These are phyloP conservation scores for Penicillium turbatum DNA, from an alignment of 495 filamentous ascomycete species.

Conservation along the genomic window DNA sequence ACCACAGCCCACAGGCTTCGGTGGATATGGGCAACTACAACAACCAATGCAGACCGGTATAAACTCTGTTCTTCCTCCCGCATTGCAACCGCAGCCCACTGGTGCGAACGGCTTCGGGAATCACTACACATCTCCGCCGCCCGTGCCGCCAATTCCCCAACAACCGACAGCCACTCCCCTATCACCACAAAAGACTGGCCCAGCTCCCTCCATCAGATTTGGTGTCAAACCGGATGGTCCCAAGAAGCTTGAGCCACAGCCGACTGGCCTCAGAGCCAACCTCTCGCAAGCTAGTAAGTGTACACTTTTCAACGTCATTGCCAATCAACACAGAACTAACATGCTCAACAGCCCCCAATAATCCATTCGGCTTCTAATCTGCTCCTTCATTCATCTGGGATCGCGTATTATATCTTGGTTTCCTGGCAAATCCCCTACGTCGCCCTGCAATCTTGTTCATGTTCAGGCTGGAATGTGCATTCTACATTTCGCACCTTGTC, in stretches of 20 bases:
- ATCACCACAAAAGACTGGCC: conserved; percentile 85
- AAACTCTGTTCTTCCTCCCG: conserved; percentile 42
- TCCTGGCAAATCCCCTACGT: conserved; percentile 22
- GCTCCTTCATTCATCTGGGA: conserved; percentile 7
- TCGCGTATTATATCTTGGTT: conserved; percentile 22
- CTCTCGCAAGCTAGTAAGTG: conserved; percentile 88
- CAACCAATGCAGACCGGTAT: conserved; percentile 48
- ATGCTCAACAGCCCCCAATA: conserved; percentile 65
- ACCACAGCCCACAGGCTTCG: conserved; percentile 65
- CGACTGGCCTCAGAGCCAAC: conserved; percentile 87
- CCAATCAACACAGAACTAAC: conserved; percentile 16
- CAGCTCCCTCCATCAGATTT: conserved; percentile 85
- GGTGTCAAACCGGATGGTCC: conserved; percentile 62
- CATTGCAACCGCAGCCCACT: conserved; percentile 49
- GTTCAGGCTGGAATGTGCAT: not conserved
- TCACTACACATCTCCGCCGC: conserved; percentile 37
- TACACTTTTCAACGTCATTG: conserved; percentile 22
- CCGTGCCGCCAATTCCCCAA: conserved; percentile 45
- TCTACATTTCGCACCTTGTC: conserved; percentile 17
- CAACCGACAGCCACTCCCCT: conserved; percentile 56
- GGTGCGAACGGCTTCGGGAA: conserved; percentile 55
- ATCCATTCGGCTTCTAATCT: conserved; percentile 83
- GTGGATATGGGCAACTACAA: conserved; percentile 43
- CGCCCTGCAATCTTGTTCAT: conserved; percentile 7
- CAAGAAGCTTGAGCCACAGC: conserved; percentile 80